Evolutionary conservation across 768 basidiomycete genomes (phyloP), one percentile per base, ranked within the genome.

Genomic region (Tubosaeta brunneosetosa): DNA sequence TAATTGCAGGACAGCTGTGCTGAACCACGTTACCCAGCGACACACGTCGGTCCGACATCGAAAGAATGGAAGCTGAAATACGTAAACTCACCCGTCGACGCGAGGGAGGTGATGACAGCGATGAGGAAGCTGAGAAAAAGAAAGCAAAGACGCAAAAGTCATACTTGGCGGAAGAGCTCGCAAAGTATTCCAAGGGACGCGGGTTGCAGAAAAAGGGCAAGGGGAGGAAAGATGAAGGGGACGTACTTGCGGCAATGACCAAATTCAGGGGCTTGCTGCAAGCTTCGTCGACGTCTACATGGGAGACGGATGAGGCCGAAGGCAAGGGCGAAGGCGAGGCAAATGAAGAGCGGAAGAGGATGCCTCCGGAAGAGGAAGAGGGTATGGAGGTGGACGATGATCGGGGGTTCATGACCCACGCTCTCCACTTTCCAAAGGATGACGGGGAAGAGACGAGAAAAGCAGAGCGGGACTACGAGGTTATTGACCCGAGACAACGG

Each of bases 41-140:
- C 32, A 70, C 79, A 11, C 86, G 88, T 19, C 81, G 85, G 62
- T 75, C 82, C 7, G 85, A 93, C 66, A 90, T 97, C 47, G 85
- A 84, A 59, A 85, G 80, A 61, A 90, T 97, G 84, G 91, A 97
- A 68, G 83, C 82, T 7, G 88, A 92, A 42, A 88, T 97, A 50
- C 85, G 90, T 25, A 86, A 81, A 55, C 80, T 95, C 7, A 76
- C 82, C 27, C 82, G 84, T 55, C 78, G 76, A 40, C 80, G 78
- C 9, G 79, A 76, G 26, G 74, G 76, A 9, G 74, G 74, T 13
- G 77, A 76, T 25, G 84, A 80, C 40, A 87, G 87, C 60, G 87
- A 86, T 31, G 86, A 91, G 41, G 76, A 68, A 14, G 65, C 79
- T 16, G 77, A 64, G 55, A 81, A 74, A 59, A 70, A 70, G 60